A percentile compares a stretch with the other conserved stretches of the same genome.
These are phyloP conservation scores for Aspergillus homomorphus DNA, from an alignment of 495 filamentous ascomycete species.

Conservation along the genomic window DNA sequence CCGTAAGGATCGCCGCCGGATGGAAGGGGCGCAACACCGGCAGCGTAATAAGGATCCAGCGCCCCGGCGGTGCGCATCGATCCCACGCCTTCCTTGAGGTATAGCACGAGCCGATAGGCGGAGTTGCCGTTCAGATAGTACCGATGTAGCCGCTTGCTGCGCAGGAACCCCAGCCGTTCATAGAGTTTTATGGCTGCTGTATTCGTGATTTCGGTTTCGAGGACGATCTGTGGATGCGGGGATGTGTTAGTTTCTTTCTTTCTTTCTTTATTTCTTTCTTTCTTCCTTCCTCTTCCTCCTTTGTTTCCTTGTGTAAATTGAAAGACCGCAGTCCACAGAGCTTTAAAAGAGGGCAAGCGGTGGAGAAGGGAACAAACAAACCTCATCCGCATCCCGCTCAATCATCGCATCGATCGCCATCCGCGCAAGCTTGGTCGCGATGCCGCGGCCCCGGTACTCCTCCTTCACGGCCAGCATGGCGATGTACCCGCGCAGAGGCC, in stretches of 20 bases:
- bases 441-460: constrained; percentile 76
- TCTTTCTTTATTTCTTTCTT: background rate
- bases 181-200: constrained; percentile 89
- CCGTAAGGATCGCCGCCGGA: too few relatives aligned
- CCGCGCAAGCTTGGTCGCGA: constrained; percentile 83
- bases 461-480: constrained; percentile 92
- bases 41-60: constrained; percentile 38
- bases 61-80: constrained; percentile 36
- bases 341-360: too few relatives aligned
- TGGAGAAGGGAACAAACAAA: constrained; percentile 27
- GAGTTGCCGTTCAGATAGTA: constrained; percentile 98
- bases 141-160: constrained; percentile 88
- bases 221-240: constrained; percentile 60
- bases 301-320: too few relatives aligned
- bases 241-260: background rate
- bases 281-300: too few relatives aligned
- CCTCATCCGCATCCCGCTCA: constrained; percentile 79
- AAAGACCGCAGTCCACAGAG: too few relatives aligned
- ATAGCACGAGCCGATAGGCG: constrained; percentile 82
- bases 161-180: constrained; percentile 86
- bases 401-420: constrained; percentile 94
- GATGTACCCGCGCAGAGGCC: constrained; percentile 89
- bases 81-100: constrained; percentile 64
- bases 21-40: constrained; percentile 8
- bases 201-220: constrained; percentile 97